Evolutionary conservation across 2,329 filamentous ascomycete genomes (phyloP).

Genomic region (Falciphora oryzae): DNA sequence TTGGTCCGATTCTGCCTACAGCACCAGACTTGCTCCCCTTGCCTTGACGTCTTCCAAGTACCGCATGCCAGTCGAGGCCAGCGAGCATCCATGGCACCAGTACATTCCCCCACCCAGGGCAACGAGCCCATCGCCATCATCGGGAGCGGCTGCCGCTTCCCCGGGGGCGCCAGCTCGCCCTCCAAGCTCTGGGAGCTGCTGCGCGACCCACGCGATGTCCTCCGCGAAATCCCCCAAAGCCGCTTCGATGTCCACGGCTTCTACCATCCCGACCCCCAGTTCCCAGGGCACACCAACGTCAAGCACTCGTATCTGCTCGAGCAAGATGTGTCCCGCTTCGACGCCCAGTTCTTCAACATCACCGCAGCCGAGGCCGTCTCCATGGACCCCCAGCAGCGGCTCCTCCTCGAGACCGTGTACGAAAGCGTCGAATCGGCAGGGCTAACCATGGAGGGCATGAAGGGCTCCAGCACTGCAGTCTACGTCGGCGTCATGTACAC

Average conservation of each 20-base stretch:
- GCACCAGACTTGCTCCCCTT: too few species aligned
- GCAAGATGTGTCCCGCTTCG: constrained; percentile 17
- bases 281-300: constrained; percentile 21
- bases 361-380: constrained; percentile 27
- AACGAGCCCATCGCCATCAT: constrained; percentile 24
- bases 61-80: too few species aligned
- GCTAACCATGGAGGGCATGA: constrained; percentile 38
- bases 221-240: constrained; percentile 22
- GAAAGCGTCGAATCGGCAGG: constrained; percentile 49
- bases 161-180: constrained; percentile 21
- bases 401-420: constrained; percentile 46
- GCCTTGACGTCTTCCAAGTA: too few species aligned
- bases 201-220: constrained; percentile 20
- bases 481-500: constrained; percentile 35
- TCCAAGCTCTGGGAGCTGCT: constrained; percentile 26
- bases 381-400: too few species aligned
- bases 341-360: constrained; percentile 30
- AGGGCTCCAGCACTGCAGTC: constrained; percentile 41
- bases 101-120: too few species aligned
- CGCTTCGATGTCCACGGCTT: constrained; percentile 26
- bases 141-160: constrained; percentile 25
- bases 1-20: too few species aligned
- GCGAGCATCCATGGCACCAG: too few species aligned
- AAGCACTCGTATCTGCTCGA: constrained; percentile 16
- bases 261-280: constrained; percentile 25